Evolutionary conservation across 768 basidiomycete species (phyloP).

Genomic region (Lactarius sp.): DNA sequence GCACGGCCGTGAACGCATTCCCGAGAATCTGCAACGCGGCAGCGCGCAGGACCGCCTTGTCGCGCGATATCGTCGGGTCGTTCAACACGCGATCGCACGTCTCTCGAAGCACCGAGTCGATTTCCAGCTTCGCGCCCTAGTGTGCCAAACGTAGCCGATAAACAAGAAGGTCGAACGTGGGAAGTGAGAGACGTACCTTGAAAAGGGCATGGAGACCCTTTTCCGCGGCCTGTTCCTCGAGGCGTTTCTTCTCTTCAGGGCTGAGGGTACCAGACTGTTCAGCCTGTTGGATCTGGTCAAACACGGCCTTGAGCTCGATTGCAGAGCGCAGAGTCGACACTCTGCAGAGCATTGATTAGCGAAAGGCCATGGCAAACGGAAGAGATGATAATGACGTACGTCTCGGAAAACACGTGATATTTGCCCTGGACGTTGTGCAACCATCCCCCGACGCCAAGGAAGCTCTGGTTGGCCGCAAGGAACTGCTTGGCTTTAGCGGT

Average conservation of each 20-base stretch:
- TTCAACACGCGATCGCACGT: slow-evolving; percentile 78
- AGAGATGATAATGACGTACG: slow-evolving; percentile 44
- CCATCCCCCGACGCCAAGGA: slow-evolving; percentile 88
- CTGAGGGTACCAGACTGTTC: slow-evolving; percentile 77
- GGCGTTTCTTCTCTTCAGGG: slow-evolving; percentile 71
- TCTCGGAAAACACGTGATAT: slow-evolving; percentile 91
- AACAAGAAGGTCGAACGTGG: background rate
- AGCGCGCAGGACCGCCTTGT: slow-evolving; percentile 68
- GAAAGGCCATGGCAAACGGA: background rate
- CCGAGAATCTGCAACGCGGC: slow-evolving; percentile 81
- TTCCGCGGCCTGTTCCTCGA: slow-evolving; percentile 92
- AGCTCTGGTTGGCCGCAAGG: slow-evolving; percentile 63
- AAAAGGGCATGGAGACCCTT: slow-evolving; percentile 88
- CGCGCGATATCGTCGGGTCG: slow-evolving; percentile 46
- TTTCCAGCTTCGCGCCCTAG: slow-evolving; percentile 86
- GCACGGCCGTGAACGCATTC: slow-evolving; percentile 67
- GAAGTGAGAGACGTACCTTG: slow-evolving; percentile 48
- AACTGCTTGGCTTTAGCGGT: slow-evolving; percentile 76
- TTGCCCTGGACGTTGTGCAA: slow-evolving; percentile 88
- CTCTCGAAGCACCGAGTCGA: slow-evolving; percentile 85
- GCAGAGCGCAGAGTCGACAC: slow-evolving; percentile 83
- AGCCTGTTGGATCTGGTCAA: slow-evolving; percentile 88
- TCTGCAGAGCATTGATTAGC: slow-evolving; percentile 35
- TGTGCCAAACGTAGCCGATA: background rate
- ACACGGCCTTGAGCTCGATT: slow-evolving; percentile 83